A percentile compares a stretch with the other conserved stretches of the same genome.
Evolutionary conservation across 352 stramenopile genomes (phyloP).

Genomic region (Pythium insidiosum): DNA sequence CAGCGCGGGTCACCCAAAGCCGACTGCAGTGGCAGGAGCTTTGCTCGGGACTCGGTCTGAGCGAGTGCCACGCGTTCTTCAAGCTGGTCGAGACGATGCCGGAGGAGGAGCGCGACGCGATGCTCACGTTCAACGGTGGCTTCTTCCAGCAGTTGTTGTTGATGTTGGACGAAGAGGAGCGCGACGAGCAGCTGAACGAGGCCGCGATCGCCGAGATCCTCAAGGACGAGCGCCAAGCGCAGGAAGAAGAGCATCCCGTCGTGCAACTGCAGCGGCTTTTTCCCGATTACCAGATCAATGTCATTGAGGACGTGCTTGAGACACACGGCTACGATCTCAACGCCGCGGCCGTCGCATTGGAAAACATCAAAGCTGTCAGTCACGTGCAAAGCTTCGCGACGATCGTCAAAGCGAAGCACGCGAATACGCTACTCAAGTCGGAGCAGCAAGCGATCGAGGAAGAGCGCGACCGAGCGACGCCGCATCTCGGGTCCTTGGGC

Average conservation of each 20-base stretch:
- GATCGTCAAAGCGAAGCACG: slow-evolving; percentile 19
- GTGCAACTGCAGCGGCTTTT: slow-evolving; percentile 45
- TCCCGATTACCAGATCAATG: slow-evolving; percentile 40
- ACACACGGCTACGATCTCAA: slow-evolving; percentile 47
- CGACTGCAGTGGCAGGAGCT: slow-evolving; percentile 49
- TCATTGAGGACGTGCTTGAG: slow-evolving; percentile 60
- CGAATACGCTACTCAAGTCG: neutral
- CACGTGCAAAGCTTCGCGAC: slow-evolving; percentile 58
- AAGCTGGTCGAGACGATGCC: slow-evolving; percentile 31
- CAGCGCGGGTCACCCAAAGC: slow-evolving; percentile 2
- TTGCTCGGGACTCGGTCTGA: slow-evolving; percentile 41
- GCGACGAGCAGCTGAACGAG: slow-evolving; percentile 3
- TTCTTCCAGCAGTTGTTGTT: slow-evolving; percentile 64
- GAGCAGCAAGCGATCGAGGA: slow-evolving; percentile 14
- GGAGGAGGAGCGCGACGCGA: slow-evolving; percentile 26
- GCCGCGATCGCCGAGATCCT: slow-evolving; percentile 4
- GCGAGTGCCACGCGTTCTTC: slow-evolving; percentile 43
- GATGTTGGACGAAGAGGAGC: slow-evolving; percentile 41
- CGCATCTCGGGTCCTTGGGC: slow-evolving; percentile 33
- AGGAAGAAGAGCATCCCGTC: slow-evolving; percentile 38
- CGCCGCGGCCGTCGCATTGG: slow-evolving; percentile 36
- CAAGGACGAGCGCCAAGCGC: slow-evolving; percentile 8
- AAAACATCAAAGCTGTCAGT: slow-evolving; percentile 42
- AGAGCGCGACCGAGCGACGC: slow-evolving; percentile 17
- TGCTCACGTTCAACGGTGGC: slow-evolving; percentile 35